A percentile compares a stretch with the other conserved stretches of the same genome.
Evolutionary conservation across 192 early-diverging fungal species (phyloP).

Genomic region (Coemansia sp.): DNA sequence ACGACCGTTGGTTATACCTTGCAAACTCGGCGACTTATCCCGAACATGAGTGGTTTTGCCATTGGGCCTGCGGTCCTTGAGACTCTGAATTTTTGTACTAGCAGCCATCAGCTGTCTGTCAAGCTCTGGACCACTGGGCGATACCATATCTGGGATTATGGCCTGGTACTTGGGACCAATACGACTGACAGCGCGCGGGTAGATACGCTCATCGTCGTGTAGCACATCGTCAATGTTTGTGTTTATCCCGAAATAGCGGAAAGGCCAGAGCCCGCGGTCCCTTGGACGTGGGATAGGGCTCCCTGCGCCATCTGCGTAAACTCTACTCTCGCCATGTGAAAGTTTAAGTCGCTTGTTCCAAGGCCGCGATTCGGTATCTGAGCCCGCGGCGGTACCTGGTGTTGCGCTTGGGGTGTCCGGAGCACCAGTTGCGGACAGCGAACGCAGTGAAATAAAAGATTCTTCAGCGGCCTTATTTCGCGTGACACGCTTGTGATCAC

Average conservation of each 20-base stretch:
- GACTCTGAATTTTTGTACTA: background rate
- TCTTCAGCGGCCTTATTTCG: slow-evolving; percentile 34
- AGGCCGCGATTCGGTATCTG: slow-evolving; percentile 47
- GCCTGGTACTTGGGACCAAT: slow-evolving; percentile 86
- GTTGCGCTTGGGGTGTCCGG: slow-evolving; percentile 7
- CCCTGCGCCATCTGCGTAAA: slow-evolving; percentile 7
- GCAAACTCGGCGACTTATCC: background rate
- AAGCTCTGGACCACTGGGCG: slow-evolving; percentile 36
- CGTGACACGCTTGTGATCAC: slow-evolving; percentile 40
- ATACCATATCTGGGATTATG: slow-evolving; percentile 58
- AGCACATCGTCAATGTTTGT: slow-evolving; percentile 69
- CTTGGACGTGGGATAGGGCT: slow-evolving; percentile 35
- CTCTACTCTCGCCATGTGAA: slow-evolving; percentile 23
- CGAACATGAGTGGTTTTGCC: background rate
- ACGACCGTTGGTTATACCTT: background rate
- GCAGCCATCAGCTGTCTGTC: slow-evolving; percentile 21
- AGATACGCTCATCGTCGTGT: slow-evolving; percentile 73
- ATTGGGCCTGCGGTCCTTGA: background rate
- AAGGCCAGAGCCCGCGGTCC: slow-evolving; percentile 76
- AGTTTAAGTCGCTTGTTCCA: slow-evolving; percentile 48
- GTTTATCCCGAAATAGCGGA: slow-evolving; percentile 84
- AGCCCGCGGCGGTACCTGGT: slow-evolving; percentile 13
- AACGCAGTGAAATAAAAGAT: slow-evolving; percentile 10
- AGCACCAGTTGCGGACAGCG: background rate
- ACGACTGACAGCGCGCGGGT: slow-evolving; percentile 73